Evolutionary conservation across 2,329 filamentous ascomycete genomes (phyloP), one percentile per base, ranked within the genome.

Genomic region (Venturiaceae sp.): DNA sequence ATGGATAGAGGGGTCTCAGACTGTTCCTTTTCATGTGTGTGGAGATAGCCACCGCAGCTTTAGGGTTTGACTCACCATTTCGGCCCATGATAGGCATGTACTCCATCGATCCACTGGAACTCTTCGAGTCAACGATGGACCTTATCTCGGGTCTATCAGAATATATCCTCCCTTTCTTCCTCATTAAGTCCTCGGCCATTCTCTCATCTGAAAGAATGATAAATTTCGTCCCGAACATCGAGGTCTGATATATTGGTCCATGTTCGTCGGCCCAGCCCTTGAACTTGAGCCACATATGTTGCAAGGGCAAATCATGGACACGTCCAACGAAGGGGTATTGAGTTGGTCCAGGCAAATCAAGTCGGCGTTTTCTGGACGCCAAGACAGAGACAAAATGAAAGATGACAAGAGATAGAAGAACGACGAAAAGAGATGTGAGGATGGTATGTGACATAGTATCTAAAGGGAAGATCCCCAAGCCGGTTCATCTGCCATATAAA

Each of bases 11-110:
- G 13, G 32, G 23, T 9, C 7, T n/a, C n/a, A n/a, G n/a, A 36
- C 26, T 8, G 5, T 16, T 4, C 5, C 11, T 19, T 30, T 11
- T 55, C 21, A 44, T 6, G 19, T 14, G 19, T 23, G 21, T 7
- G 5, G 32, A 19, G 11, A 28, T n/a, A 6, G 32, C 3, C 19
- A 2, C 6, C 11, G n/a, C n/a, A n/a, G n/a, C n/a, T n/a, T n/a
- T n/a, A n/a, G n/a, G n/a, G n/a, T n/a, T n/a, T n/a, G 57, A 66
- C 77, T 67, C 68, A 80, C 79, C 70, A 62, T 81, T 82, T 66
- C 75, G 77, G 47, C 79, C 79, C 79, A 82, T 81, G 44, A 82
- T 64, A 3, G 79, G 79, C 1, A 82, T 71, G 60, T 81, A 81
- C 59, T 80, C 78, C 78, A 80, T 80, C 1, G 78, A 80, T 2